Conservation (phyloP, 129 eudicot genomes). For the Tagetes erecta region DNA sequence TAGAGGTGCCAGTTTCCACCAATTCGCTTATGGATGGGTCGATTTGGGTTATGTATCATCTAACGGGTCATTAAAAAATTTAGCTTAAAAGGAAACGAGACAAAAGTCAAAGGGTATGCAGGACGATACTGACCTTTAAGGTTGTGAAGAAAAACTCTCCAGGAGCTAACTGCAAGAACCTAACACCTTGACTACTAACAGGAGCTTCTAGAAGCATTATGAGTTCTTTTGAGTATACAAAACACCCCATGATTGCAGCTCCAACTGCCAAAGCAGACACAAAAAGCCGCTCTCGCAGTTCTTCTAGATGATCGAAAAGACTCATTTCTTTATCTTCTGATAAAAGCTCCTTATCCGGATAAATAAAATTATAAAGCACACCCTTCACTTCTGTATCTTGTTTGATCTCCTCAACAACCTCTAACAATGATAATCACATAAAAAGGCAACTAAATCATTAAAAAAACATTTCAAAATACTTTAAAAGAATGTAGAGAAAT, state of each 20-base stretch:
- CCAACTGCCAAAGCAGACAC: constrained; percentile 91
- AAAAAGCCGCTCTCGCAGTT: constrained; percentile 75
- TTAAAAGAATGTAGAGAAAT: not conserved
- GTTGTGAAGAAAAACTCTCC: constrained; percentile 99
- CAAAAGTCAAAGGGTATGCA: constrained; percentile 7
- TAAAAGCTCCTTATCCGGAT: constrained; percentile 85
- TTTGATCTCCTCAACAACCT: constrained; percentile 44
- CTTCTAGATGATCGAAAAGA: constrained; percentile 90
- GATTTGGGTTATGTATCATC: not conserved
- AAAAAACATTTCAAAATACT: not conserved
- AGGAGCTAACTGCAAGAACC: constrained; percentile 91
- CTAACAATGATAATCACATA: constrained; percentile 35
- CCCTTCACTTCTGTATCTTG: constrained; percentile 40
- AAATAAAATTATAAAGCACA: constrained; percentile 70
- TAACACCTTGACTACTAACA: constrained; percentile 84
- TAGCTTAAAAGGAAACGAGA: not conserved
- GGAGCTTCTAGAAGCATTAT: constrained; percentile 93
- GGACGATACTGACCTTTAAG: constrained; percentile 54
- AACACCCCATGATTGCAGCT: constrained; percentile 84
- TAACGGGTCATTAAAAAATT: not conserved
- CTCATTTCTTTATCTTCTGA: constrained; percentile 96
- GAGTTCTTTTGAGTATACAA: constrained; percentile 88
- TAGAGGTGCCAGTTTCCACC: not conserved
- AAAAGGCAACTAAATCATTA: not conserved
- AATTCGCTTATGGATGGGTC: not conserved